These are phyloP conservation scores for Drechslerella coelobrocha DNA, from an alignment of 2,329 filamentous ascomycete species.

Conservation along the genomic window DNA sequence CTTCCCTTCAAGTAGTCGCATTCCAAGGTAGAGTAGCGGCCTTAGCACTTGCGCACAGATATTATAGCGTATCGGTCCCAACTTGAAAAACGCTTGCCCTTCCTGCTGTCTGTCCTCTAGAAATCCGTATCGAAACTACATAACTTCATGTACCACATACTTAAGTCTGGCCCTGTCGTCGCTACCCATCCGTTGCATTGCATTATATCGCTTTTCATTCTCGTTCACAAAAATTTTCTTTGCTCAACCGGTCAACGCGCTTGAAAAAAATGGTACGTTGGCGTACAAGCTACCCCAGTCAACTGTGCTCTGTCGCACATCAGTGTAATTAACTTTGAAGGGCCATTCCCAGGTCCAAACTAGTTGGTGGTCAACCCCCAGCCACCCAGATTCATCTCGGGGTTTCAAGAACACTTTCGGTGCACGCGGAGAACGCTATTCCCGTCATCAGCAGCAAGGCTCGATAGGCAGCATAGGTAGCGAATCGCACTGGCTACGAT, in stretches of 20 bases:
- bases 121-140: background rate
- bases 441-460: slow-evolving; percentile 41
- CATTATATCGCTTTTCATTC: no score
- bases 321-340: background rate
- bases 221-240: no score
- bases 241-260: no score
- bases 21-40: background rate
- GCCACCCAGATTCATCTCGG: slow-evolving; percentile 34
- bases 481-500: slow-evolving; percentile 48
- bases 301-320: background rate
- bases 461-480: slow-evolving; percentile 42
- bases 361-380: slow-evolving; percentile 20
- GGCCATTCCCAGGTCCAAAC: background rate
- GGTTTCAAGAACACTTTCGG: slow-evolving; percentile 37
- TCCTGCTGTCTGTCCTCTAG: background rate
- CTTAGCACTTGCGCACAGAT: background rate
- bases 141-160: background rate
- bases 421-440: slow-evolving; percentile 16
- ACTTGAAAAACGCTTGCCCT: background rate
- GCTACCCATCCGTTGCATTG: background rate
- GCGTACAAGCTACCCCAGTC: background rate
- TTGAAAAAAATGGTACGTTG: slow-evolving; percentile 7
- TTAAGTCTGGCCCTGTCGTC: slow-evolving; percentile 1
- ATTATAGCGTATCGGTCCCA: background rate
- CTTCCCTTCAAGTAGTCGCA: background rate